Conservation (phyloP, 2,329 filamentous ascomycete genomes). For the Hirsutella rhossiliensis region DNA sequence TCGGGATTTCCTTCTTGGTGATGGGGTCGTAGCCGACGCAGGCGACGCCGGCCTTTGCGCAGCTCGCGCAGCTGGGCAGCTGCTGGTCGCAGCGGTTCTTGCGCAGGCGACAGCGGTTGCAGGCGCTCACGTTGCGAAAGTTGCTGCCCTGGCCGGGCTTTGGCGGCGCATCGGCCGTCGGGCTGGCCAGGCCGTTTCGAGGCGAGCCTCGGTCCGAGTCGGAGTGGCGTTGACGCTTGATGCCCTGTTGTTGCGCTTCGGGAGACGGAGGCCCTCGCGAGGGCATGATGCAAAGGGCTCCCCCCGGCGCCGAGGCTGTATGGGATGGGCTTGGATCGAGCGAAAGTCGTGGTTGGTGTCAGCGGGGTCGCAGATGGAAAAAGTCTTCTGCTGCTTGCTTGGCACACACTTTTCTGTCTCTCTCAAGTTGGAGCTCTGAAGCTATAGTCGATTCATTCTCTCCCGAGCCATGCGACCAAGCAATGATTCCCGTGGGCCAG, state of each 20-base stretch:
- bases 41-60: constrained; percentile 81
- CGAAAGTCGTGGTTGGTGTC: too few species aligned
- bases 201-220: constrained; percentile 33
- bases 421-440: background rate
- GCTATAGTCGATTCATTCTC: too few species aligned
- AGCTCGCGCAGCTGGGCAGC: constrained; percentile 79
- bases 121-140: constrained; percentile 85
- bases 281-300: constrained; percentile 22
- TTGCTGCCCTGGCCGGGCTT: constrained; percentile 49
- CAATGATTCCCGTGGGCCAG: too few species aligned
- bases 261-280: constrained; percentile 40
- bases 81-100: constrained; percentile 96
- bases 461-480: too few species aligned
- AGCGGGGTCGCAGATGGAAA: too few species aligned
- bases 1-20: constrained; percentile 87
- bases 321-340: too few species aligned
- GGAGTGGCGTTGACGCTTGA: constrained; percentile 44
- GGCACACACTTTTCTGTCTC: too few species aligned
- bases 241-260: constrained; percentile 34
- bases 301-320: too few species aligned
- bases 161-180: constrained; percentile 17
- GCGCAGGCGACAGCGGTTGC: constrained; percentile 79
- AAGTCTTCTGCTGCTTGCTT: too few species aligned
- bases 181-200: constrained; percentile 15
- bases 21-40: constrained; percentile 96